Percentiles rank a stretch among this genome's conserved stretches.
Evolutionary conservation across 805 yeast genomes (phyloP).

Genomic region (Henningerozyma blattae): DNA sequence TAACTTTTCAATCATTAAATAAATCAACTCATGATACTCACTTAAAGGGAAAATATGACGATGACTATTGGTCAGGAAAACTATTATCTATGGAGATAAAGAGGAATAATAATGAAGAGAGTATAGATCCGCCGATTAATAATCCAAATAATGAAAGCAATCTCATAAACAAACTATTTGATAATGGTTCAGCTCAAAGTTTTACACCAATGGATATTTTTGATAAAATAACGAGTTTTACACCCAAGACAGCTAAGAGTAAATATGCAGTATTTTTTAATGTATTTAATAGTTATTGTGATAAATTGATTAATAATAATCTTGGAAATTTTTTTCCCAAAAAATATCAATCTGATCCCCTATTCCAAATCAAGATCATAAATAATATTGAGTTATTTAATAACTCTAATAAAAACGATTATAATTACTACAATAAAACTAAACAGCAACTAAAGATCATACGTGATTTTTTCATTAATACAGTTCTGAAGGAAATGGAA

Average conservation of each 20-base stretch:
- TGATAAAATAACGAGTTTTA: constrained; percentile 9
- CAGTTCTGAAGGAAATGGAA: constrained; percentile 59
- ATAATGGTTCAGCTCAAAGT: neutral
- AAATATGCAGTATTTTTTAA: constrained; percentile 9
- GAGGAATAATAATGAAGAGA: neutral
- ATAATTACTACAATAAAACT: constrained; percentile 8
- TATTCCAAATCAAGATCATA: constrained; percentile 16
- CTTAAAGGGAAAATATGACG: constrained; percentile 9
- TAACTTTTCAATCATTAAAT: constrained; percentile 14
- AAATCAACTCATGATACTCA: constrained; percentile 11
- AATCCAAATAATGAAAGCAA: constrained; percentile 1
- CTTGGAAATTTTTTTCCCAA: constrained; percentile 16
- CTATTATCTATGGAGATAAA: constrained; percentile 13
- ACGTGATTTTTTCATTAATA: constrained; percentile 56
- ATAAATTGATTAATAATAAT: constrained; percentile 14
- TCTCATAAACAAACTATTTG: neutral
- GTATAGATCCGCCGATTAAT: constrained; percentile 1
- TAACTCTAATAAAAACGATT: constrained; percentile 12
- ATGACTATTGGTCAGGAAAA: constrained; percentile 10
- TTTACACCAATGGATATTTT: constrained; percentile 8
- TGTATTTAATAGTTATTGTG: constrained; percentile 12
- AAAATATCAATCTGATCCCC: constrained; percentile 16
- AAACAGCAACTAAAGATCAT: constrained; percentile 14
- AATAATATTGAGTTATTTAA: constrained; percentile 12
- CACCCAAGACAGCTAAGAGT: constrained; percentile 6